Evolutionary conservation across 1,139 yeast genomes (phyloP), one percentile per base, ranked within the genome.

Genomic region (Taiozyma sp.): DNA sequence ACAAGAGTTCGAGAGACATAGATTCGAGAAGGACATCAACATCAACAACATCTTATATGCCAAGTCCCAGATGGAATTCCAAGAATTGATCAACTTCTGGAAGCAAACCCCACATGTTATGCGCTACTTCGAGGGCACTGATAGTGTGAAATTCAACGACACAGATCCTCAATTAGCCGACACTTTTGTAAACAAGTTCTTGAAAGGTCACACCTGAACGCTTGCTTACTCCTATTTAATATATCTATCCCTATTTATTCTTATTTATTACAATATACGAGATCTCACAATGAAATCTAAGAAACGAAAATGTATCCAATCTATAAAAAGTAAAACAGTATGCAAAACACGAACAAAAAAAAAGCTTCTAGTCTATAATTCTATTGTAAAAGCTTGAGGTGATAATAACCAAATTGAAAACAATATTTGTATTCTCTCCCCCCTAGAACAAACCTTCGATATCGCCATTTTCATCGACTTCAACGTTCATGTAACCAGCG

Each of bases 41-140:
- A 80, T 85, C 43, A 73, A 78, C 58, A 88, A 88, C 68, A 76
- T 86, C 19, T 74, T 88, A 53, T 80, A 82, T 61, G 82, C 86
- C 74, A 85, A 86, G 73, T 96, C 95, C 8, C 93, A 87, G 64
- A 87, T 87, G 93, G 96, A 88, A 69, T 88, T 83, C 69, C 96
- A 88, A 67, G 96, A 88, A 67, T 78, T 88, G 65, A 76, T 85
- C 62, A 88, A 88, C 72, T 88, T 88, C 74, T 88, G 96, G 96
- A 88, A 88, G 69, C 96, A 88, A 73, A 85, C 81, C 65, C 81
- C 93, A 61, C 96, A 88, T 69, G 90, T 88, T 42, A 75, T 86
- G 81, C 82, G 85, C 71, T 88, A 83, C 72, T 88, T 88, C 62
- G 88, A 83, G 61, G 83, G 82, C 62, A 86, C 80, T 68, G 77